A percentile compares a stretch with the other conserved stretches of the same genome.
Conservation (phyloP, 2,329 filamentous ascomycete genomes). For the Salinomyces thailandicus region DNA sequence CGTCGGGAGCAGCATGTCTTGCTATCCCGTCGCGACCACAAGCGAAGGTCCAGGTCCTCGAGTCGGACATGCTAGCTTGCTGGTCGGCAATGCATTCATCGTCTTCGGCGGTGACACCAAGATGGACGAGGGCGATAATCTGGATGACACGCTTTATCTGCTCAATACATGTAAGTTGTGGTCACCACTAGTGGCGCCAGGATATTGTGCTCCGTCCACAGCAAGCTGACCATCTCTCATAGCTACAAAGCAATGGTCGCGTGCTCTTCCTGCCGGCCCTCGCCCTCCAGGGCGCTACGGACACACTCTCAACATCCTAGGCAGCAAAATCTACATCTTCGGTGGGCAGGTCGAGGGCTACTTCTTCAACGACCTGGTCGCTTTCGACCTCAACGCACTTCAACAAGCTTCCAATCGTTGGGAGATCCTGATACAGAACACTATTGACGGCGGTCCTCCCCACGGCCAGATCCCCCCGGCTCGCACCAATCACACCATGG, state of each 20-base stretch:
- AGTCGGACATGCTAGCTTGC: slow-evolving; percentile 84
- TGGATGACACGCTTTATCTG: slow-evolving; percentile 93
- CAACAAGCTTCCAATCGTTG: slow-evolving; percentile 86
- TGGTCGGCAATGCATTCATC: slow-evolving; percentile 97
- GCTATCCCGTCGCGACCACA: slow-evolving; percentile 83
- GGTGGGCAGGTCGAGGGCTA: slow-evolving; percentile 94
- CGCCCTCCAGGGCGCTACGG: slow-evolving; percentile 87
- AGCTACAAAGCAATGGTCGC: slow-evolving; percentile 98
- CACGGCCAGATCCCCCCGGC: slow-evolving; percentile 67
- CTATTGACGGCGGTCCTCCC: slow-evolving; percentile 49
- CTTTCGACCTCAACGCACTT: slow-evolving; percentile 90
- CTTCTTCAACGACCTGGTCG: slow-evolving; percentile 95
- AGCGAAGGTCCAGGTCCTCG: slow-evolving; percentile 89
- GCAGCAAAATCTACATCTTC: slow-evolving; percentile 95
- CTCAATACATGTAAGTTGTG: slow-evolving; percentile 81
- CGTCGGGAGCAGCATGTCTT: slow-evolving; percentile 53
- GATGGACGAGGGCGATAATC: slow-evolving; percentile 77
- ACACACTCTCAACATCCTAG: slow-evolving; percentile 90
- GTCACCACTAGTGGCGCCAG: not conserved
- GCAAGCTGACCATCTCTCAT: slow-evolving; percentile 19
- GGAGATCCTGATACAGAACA: slow-evolving; percentile 80
- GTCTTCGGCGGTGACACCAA: slow-evolving; percentile 98
- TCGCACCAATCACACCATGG: slow-evolving; percentile 85
- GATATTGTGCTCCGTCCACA: not conserved
- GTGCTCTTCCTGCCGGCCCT: slow-evolving; percentile 76